A percentile compares a stretch with the other conserved stretches of the same genome.
Conservation (phyloP, 2,329 filamentous ascomycete genomes). For the Catunica adiposa region DNA sequence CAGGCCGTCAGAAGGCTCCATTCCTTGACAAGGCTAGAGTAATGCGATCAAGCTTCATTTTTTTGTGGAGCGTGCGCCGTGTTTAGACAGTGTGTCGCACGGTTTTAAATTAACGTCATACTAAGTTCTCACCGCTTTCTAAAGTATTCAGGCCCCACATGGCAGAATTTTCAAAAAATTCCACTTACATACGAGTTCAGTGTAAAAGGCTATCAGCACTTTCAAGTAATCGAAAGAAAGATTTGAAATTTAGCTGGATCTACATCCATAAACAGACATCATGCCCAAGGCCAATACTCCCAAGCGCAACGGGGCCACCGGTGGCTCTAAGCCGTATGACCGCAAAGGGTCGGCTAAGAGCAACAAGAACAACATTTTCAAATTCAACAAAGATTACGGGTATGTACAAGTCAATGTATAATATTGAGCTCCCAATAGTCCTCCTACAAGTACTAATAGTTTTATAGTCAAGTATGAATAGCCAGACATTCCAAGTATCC, state of each 20-base stretch:
- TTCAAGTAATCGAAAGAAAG: not conserved
- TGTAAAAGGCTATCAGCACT: not conserved
- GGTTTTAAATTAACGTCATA: not conserved
- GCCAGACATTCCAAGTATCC: not conserved
- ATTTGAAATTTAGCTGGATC: not conserved
- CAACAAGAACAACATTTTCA: constrained; percentile 71
- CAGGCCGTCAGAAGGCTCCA: not conserved
- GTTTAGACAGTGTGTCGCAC: not conserved
- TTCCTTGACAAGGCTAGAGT: not conserved
- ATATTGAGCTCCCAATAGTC: too few relatives aligned
- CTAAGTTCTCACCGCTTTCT: constrained; percentile 9
- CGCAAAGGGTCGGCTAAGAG: constrained; percentile 17
- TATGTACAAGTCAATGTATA: not conserved
- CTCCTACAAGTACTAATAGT: constrained; percentile 7
- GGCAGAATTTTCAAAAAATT: constrained; percentile 15
- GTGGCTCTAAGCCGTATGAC: constrained; percentile 28
- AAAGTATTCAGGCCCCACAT: constrained; percentile 11
- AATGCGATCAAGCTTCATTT: not conserved
- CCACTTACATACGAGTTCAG: not conserved
- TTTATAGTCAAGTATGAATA: constrained; percentile 8
- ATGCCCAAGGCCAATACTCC: constrained; percentile 39
- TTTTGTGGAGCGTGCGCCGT: not conserved
- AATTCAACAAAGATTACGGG: constrained; percentile 84
- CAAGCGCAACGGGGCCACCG: constrained; percentile 34
- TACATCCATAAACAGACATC: constrained; percentile 4